phyloP scores from a whole-genome alignment of 306 rosid genomes.

The Ceratonia siliqua region DNA sequence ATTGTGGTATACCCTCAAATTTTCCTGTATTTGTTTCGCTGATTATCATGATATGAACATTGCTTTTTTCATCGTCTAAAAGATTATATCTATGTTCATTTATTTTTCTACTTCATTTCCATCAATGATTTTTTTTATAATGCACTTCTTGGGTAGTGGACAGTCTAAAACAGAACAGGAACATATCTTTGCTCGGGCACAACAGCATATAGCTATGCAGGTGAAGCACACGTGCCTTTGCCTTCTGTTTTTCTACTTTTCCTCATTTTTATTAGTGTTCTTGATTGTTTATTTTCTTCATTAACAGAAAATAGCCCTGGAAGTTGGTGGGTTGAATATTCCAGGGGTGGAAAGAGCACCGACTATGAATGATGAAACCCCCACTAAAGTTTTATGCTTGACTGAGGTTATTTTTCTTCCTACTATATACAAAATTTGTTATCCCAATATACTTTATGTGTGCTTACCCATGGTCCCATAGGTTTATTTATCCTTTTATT shows the following conservation, averaged over 20 bases:
- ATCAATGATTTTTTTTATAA: not conserved
- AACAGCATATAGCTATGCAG: slow-evolving; percentile 80
- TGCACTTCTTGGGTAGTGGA: slow-evolving; percentile 44
- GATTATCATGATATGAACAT: slow-evolving; percentile 7
- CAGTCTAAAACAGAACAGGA: slow-evolving; percentile 85
- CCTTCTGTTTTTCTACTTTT: slow-evolving; percentile 12
- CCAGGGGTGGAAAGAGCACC: slow-evolving; percentile 46
- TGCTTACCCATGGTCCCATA: slow-evolving; percentile 2
- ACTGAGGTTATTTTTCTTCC: slow-evolving; percentile 52
- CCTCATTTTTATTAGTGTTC: not conserved
- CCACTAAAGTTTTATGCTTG: slow-evolving; percentile 72
- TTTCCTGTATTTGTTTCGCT: not conserved
- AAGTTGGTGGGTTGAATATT: slow-evolving; percentile 56
- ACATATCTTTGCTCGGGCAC: slow-evolving; percentile 65
- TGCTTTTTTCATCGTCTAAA: slow-evolving; percentile 3
- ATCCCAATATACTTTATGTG: not conserved
- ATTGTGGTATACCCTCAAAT: not conserved
- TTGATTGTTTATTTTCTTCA: slow-evolving; percentile 8
- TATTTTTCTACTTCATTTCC: not conserved
- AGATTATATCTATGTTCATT: not conserved
- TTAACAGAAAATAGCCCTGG: slow-evolving; percentile 61
- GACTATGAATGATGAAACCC: slow-evolving; percentile 39
- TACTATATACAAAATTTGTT: slow-evolving; percentile 21
- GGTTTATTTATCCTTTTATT: not conserved
- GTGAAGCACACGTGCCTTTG: slow-evolving; percentile 31